Conservation (phyloP, 345 rosid species). For the Syzygium aromaticum region DNA sequence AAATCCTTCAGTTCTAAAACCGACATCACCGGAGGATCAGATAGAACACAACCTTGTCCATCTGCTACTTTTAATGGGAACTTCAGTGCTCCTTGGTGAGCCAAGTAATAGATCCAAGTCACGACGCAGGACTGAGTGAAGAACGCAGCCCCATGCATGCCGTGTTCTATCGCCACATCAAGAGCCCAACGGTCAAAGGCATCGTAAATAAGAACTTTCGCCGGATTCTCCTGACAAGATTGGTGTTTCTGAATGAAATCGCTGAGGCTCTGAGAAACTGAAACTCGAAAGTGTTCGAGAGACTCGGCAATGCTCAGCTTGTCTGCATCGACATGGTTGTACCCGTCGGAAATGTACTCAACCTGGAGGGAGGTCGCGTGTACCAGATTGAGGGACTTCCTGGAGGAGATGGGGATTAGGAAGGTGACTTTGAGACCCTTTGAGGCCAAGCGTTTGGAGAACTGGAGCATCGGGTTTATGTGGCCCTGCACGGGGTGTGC, state of each 20-base stretch:
- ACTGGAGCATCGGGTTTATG: constrained; percentile 43
- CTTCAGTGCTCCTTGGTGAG: constrained; percentile 1
- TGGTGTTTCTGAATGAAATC: constrained; percentile 11
- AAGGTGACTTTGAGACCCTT: constrained; percentile 33
- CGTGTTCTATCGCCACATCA: constrained; percentile 11
- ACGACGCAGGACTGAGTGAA: constrained; percentile 19
- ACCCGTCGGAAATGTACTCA: constrained; percentile 18
- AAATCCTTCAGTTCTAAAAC: constrained; percentile 20
- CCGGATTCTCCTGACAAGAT: constrained; percentile 2
- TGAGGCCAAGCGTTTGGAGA: constrained; percentile 38
- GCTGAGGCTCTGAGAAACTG: constrained; percentile 14
- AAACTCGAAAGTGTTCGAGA: constrained; percentile 4
- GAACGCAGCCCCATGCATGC: constrained; percentile 8
- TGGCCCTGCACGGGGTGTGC: constrained; percentile 45
- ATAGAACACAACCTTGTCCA: constrained; percentile 2
- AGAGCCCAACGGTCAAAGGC: constrained; percentile 26
- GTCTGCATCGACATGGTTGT: background rate
- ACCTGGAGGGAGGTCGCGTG: constrained; percentile 10
- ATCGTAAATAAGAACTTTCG: constrained; percentile 30
- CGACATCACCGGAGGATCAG: constrained; percentile 18
- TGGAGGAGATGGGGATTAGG: constrained; percentile 7
- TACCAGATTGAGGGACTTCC: constrained; percentile 22
- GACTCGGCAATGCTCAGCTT: background rate
- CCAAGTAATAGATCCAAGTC: constrained; percentile 1
- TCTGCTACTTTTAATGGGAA: constrained; percentile 12